Base-by-base conservation (phyloP, 345 rosid genomes). In the Microthlaspi erraticum region DNA sequence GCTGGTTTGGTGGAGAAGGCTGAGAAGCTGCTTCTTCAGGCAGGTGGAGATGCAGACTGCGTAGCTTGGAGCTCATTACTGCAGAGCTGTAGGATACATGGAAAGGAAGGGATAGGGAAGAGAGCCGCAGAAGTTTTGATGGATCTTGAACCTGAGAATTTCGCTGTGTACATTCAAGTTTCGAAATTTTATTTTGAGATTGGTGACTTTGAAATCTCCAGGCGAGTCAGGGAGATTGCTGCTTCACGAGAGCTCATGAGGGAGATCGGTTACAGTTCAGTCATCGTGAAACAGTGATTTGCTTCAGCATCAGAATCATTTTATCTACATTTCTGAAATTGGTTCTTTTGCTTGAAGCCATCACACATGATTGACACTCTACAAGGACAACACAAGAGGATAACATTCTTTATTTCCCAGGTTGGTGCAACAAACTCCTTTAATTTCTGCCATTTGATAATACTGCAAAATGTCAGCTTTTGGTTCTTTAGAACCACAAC, bases 1-100 rank as follows among this genome's bases (percentile, higher is more conserved):
- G 86, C 91, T 62, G 92, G 91, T 78, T 62, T 86, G 64, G 80
- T 90, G 17, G 67, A 82, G 11, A 83, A 88, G 78, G 97, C 92
- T 1, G 91, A 87, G 62, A 80, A 54, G 39, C 77, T 93, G 74
- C 81, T 85, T 71, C 83, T 69, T 54, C 83, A 72, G 70, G 78
- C 83, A 32, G 75, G 78, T 4, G 84, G 74, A 50, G 77, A 70
- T 74, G 85, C 77, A 41, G 83, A 84, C 74, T 78, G 83, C 80
- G 80, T 81, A 8, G 85, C 84, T 76, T 93, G 93, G 92, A 83
- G 87, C 77, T 93, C 98, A 2, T 80, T 93, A 74, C 78, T 90
- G 68, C 82, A 81, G 60, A 86, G 93, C 78, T 90, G 97, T 70
- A 75, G 88, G 78, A 54, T 85, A 58, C 85, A 88, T 53, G 70